Evolutionary conservation across 2,329 filamentous ascomycete species (phyloP).

Genomic region (Piedraia hortae): DNA sequence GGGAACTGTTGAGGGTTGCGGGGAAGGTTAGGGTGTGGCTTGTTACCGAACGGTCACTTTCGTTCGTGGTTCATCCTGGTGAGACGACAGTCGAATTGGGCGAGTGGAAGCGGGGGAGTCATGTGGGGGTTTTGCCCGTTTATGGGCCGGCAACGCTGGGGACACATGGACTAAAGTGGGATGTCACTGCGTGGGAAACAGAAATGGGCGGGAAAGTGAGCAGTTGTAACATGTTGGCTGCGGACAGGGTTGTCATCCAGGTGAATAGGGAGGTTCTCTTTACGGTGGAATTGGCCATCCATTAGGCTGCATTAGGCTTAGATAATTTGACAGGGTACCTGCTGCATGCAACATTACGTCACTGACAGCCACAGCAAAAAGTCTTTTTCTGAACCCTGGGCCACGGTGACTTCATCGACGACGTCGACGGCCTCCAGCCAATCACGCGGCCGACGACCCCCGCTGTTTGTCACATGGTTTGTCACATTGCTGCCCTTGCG

Average conservation of each 20-base stretch:
- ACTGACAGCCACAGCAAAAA: no score
- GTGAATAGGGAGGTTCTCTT: constrained; percentile 20
- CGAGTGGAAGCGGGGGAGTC: no score
- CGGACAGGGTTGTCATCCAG: constrained; percentile 14
- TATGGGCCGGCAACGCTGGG: constrained; percentile 53
- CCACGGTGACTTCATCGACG: no score
- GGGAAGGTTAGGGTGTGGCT: constrained; percentile 38
- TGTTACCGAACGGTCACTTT: constrained; percentile 53
- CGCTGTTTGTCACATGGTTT: no score
- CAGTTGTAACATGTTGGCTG: constrained; percentile 22
- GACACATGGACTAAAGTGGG: constrained; percentile 67
- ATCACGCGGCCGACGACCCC: no score
- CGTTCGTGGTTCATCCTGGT: constrained; percentile 48
- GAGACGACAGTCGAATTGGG: constrained; percentile 40
- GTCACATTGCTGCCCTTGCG: no score
- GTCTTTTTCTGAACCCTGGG: no score
- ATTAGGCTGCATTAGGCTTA: neutral
- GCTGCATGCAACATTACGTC: no score
- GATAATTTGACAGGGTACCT: no score
- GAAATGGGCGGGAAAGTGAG: constrained; percentile 22
- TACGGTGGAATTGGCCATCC: constrained; percentile 15
- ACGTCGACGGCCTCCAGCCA: no score
- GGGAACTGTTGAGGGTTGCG: no score
- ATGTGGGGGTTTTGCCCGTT: constrained; percentile 68
- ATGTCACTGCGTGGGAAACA: constrained; percentile 55